Evolutionary conservation across 768 basidiomycete species (phyloP).

Genomic region (Xerocomellus dryophilus): DNA sequence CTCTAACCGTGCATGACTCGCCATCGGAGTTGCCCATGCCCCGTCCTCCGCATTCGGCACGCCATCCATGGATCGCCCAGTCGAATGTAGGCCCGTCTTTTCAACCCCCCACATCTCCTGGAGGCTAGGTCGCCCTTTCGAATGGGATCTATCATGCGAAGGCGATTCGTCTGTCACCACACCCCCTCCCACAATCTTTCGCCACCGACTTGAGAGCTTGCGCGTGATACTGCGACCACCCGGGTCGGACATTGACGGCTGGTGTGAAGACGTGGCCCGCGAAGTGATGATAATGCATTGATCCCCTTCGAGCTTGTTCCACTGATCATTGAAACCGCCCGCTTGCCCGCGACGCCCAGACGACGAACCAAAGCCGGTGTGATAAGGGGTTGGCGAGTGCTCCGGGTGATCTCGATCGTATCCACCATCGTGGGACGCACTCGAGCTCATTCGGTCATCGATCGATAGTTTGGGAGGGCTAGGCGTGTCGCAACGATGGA

Average conservation of each 20-base stretch:
- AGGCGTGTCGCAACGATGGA: conserved; percentile 12
- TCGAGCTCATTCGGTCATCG: conserved; percentile 24
- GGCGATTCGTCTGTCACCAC: conserved; percentile 26
- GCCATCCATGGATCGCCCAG: conserved; percentile 21
- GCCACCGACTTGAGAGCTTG: conserved; percentile 38
- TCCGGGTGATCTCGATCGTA: conserved; percentile 15
- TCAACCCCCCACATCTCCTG: conserved; percentile 28
- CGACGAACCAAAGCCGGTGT: conserved; percentile 51
- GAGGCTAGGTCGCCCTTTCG: conserved; percentile 32
- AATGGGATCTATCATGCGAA: conserved; percentile 11
- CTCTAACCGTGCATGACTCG: conserved; percentile 9
- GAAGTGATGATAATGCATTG: neutral
- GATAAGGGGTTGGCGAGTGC: conserved; percentile 43
- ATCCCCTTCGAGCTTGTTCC: conserved; percentile 1
- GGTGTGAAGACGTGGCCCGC: neutral
- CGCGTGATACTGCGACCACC: conserved; percentile 29
- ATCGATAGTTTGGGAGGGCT: conserved; percentile 22
- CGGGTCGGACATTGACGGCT: conserved; percentile 9
- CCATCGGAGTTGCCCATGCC: conserved; percentile 11
- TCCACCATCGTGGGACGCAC: conserved; percentile 4
- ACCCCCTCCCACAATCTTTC: conserved; percentile 16
- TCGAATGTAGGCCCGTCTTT: conserved; percentile 5
- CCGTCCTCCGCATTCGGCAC: conserved; percentile 8
- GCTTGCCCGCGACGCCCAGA: conserved; percentile 45
- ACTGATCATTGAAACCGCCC: conserved; percentile 41